These are phyloP conservation scores for Ophiostoma himal-ulmi DNA, from an alignment of 2,329 filamentous ascomycete genomes.

Conservation along the genomic window DNA sequence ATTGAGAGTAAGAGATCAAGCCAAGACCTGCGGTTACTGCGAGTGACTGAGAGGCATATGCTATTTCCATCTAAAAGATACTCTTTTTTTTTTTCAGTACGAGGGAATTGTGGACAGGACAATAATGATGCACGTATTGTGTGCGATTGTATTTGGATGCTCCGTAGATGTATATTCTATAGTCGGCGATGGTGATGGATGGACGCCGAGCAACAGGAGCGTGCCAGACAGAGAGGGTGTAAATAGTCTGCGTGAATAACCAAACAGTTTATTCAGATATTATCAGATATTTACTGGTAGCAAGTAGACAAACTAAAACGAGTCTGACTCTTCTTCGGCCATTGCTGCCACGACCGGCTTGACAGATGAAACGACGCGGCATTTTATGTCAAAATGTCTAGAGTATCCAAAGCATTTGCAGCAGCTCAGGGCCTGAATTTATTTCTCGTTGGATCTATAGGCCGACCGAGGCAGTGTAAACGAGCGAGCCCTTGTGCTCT, in stretches of 20 bases:
- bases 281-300: not conserved
- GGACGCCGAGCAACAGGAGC: not conserved
- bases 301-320: constrained; percentile 13
- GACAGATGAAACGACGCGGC: constrained; percentile 19
- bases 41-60: not conserved
- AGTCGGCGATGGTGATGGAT: not conserved
- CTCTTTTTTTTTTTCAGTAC: not conserved
- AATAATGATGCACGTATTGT: not conserved
- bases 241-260: constrained; percentile 7
- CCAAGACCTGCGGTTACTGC: not conserved
- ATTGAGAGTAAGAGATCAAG: constrained; percentile 3
- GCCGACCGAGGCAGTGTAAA: not conserved
- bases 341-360: constrained; percentile 14
- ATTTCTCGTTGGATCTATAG: not conserved
- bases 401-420: not conserved
- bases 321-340: constrained; percentile 3
- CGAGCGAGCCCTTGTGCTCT: too few relatives aligned
- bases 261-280: not conserved
- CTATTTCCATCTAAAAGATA: not conserved
- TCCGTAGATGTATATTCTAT: not conserved
- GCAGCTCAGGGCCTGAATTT: not conserved
- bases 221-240: not conserved
- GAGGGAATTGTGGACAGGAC: not conserved
- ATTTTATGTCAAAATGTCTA: constrained; percentile 8
- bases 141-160: not conserved